These are phyloP conservation scores for Lasiodiplodia gonubiensis DNA, from an alignment of 2,329 filamentous ascomycete genomes.

Conservation along the genomic window DNA sequence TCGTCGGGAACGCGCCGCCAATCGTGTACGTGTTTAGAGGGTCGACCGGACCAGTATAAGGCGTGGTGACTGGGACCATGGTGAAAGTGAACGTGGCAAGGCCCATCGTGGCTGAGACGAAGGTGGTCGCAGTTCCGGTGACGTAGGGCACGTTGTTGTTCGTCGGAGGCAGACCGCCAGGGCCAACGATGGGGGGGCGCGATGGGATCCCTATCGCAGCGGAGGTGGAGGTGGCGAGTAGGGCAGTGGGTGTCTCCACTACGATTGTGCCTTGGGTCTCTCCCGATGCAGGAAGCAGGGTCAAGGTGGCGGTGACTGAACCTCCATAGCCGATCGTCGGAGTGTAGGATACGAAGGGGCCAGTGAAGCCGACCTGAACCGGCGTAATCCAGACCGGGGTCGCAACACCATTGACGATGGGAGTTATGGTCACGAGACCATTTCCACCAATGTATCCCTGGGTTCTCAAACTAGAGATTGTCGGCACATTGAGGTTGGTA, in stretches of 20 bases:
- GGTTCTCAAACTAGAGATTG: background rate
- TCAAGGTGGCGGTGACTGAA: background rate
- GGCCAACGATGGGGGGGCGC: background rate
- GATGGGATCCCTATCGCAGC: background rate
- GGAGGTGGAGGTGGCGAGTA: background rate
- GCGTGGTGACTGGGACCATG: background rate
- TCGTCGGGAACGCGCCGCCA: background rate
- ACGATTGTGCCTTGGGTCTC: background rate
- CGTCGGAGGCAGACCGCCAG: background rate
- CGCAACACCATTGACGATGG: background rate
- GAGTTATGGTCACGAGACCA: background rate
- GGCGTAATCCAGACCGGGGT: background rate
- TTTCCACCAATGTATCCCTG: constrained; percentile 5
- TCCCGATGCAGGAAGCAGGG: background rate
- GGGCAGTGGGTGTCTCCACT: background rate
- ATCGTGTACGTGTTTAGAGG: background rate
- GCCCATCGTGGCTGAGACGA: background rate
- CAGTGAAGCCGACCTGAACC: background rate
- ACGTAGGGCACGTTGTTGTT: background rate
- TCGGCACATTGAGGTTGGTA: background rate
- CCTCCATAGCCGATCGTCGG: background rate
- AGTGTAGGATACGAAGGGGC: background rate
- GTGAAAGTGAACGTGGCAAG: background rate
- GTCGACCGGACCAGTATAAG: background rate
- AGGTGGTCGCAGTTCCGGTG: background rate